Evolutionary conservation across 2,329 filamentous ascomycete species (phyloP).

Genomic region (Coleophoma eucalyptorum): DNA sequence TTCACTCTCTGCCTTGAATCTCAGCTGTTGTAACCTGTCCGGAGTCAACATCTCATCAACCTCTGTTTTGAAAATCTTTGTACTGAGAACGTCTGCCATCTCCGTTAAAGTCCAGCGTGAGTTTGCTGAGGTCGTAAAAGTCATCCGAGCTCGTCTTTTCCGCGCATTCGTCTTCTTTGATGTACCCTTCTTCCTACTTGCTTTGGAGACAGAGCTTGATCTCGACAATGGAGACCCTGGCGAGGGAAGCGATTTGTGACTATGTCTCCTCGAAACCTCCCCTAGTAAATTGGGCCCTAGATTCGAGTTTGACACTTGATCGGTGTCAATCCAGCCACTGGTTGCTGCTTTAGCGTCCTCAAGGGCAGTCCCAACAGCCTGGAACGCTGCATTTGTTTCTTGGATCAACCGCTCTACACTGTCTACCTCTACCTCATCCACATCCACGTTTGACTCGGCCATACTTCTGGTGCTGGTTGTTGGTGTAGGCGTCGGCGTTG

Average conservation of each 20-base stretch:
- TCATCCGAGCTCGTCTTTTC: slow-evolving; percentile 7
- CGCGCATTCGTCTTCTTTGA: slow-evolving; percentile 31
- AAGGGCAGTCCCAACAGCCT: slow-evolving; percentile 38
- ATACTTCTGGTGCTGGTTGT: slow-evolving; percentile 20
- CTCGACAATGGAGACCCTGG: slow-evolving; percentile 11
- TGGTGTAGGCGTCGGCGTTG: slow-evolving; percentile 23
- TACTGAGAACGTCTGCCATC: slow-evolving; percentile 50
- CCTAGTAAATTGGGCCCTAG: slow-evolving; percentile 11
- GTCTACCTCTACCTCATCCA: slow-evolving; percentile 8
- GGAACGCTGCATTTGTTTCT: slow-evolving; percentile 48
- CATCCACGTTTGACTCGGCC: slow-evolving; percentile 12
- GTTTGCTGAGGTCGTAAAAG: slow-evolving; percentile 20
- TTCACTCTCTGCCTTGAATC: slow-evolving; percentile 16
- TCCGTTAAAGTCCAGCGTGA: slow-evolving; percentile 51
- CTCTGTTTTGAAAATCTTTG: slow-evolving; percentile 51
- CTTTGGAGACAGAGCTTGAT: slow-evolving; percentile 28
- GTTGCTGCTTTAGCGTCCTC: slow-evolving; percentile 30
- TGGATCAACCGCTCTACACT: slow-evolving; percentile 40
- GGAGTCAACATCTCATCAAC: slow-evolving; percentile 57
- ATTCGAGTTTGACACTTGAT: background rate
- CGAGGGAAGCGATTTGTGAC: slow-evolving; percentile 8
- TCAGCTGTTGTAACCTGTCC: slow-evolving; percentile 39
- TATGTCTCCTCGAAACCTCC: slow-evolving; percentile 4
- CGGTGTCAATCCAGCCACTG: slow-evolving; percentile 17
- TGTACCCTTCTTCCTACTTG: slow-evolving; percentile 35